Base-by-base conservation (phyloP, 345 rosid species). In the Sapria himalayana region DNA sequence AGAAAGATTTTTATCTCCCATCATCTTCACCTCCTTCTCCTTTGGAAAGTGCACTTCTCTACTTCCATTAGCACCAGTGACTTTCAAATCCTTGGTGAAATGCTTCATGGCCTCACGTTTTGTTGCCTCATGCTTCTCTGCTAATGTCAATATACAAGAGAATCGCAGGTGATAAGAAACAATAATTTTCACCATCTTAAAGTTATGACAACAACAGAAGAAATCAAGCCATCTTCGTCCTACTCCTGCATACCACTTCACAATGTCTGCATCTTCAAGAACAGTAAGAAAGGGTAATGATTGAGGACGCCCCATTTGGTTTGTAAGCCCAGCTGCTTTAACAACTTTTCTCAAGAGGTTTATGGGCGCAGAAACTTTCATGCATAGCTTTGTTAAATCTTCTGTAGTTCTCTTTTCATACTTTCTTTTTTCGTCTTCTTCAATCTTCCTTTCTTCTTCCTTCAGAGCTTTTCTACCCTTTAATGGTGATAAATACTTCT, bases 131-230 rank as follows among this genome's bases (percentile, higher is more conserved):
- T 81, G 97, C 61, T 78, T 86, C 55, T 81, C 89, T 25, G 89
- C 85, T 41, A 86, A 60, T 7, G 97, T 86, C 55, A 86, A 55
- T 49, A 86, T 67, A 69, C 92, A 86, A 25, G 97, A 86, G 70
- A 78, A 86, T 22, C 97, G 66, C 46, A 86, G 41, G 61, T 86
- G 97, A 63, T 81, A 86, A 47, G 67, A 62, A 37, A 78, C 92
- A 35, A 76, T 48, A 41, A 63, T 81, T 60, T 86, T 86, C 9
- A 86, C 80, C 78, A 51, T 62, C 66, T 70, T 75, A 50, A 61
- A 73, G 62, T 81, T 86, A 63, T 86, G 94, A 67, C 94, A 81
- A 53, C 89, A 81, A 35, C 94, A 78, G 65, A 78, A 86, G 66
- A 67, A 78, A 31, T 81, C 80, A 23, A 86, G 92, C 97, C 97